Evolutionary conservation across 495 filamentous ascomycete species (phyloP), one percentile per base, ranked within the genome.

Genomic region (Tuber aestivum): DNA sequence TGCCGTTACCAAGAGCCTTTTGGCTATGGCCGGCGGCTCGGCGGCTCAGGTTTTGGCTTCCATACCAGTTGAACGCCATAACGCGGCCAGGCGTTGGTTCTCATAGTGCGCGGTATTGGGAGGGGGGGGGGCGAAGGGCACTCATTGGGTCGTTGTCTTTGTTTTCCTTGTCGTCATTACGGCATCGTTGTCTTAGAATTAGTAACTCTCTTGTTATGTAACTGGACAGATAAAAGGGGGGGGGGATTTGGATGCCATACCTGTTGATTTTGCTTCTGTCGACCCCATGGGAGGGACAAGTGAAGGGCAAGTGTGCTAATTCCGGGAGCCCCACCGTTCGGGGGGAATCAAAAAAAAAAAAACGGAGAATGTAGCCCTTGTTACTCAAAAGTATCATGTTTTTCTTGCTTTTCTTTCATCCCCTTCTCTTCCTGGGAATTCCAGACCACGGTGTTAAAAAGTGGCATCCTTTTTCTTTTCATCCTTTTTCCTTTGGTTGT

Each of bases 1-100:
- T 40, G 86, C 85, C 27, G 88, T 93, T 3, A 91, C 91, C 38
- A 95, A 95, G 84, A 84, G 86, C 71, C 87, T 99, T 32, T 86
- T 97, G 14, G 86, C 87, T 74, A 87, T 86, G 9, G 90, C 93
- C 9, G 89, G 89, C 40, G 65, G 72, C 27, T 32, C 77, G 35
- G 74, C 78, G 35, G 74, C 74, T n/a, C 78, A 80, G 41, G 74
- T 80, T 41, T 41, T 80, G 6, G 44, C 70, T 42, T 76, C 78
- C 69, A 72, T 80, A 71, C 71, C 78, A 8, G 78, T 76, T 18
- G 78, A 80, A 61, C 78, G 78, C 72, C 78, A 80, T n/a, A 76
- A 76, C 65, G 70, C 78, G 20, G 78, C 78, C 16, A 80, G 73
- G 35, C 77, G 77, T 44, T 80, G 74, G 74, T 80, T 80, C 74